A percentile compares a stretch with the other conserved stretches of the same genome.
Evolutionary conservation across 2,329 filamentous ascomycete genomes (phyloP).

Genomic region (Fusarium algeriense): DNA sequence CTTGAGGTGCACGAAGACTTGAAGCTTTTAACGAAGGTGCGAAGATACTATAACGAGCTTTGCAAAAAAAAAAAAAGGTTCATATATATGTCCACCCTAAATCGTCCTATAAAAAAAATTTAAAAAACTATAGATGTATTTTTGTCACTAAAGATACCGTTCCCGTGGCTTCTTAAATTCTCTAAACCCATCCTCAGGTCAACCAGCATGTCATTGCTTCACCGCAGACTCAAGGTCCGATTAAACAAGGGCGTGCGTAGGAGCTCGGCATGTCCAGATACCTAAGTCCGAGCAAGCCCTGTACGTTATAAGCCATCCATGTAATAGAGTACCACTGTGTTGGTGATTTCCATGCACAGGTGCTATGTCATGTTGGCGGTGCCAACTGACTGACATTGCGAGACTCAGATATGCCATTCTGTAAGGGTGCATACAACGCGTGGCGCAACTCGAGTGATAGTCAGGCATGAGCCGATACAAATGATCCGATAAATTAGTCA

Average conservation of each 20-base stretch:
- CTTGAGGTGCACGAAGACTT: no score
- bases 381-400: conserved; percentile 19
- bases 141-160: no score
- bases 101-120: no score
- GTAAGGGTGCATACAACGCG: conserved; percentile 14
- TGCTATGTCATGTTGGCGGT: conserved; percentile 10
- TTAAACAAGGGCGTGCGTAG: conserved; percentile 3
- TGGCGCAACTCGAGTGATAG: conserved; percentile 17
- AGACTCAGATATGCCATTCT: conserved; percentile 8
- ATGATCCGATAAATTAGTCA: conserved; percentile 28
- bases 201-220: neutral
- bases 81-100: no score
- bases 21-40: no score
- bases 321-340: conserved; percentile 14
- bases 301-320: neutral
- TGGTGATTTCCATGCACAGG: conserved; percentile 2
- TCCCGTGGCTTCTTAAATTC: no score
- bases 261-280: conserved; percentile 1
- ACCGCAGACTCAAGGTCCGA: conserved; percentile 4
- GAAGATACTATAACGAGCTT: no score
- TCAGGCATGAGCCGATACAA: conserved; percentile 12
- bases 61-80: no score
- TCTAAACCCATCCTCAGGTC: neutral
- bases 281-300: neutral
- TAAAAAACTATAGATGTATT: no score